Conservation (phyloP, 177 flowering plant genomes). For the Telopea speciosissima region DNA sequence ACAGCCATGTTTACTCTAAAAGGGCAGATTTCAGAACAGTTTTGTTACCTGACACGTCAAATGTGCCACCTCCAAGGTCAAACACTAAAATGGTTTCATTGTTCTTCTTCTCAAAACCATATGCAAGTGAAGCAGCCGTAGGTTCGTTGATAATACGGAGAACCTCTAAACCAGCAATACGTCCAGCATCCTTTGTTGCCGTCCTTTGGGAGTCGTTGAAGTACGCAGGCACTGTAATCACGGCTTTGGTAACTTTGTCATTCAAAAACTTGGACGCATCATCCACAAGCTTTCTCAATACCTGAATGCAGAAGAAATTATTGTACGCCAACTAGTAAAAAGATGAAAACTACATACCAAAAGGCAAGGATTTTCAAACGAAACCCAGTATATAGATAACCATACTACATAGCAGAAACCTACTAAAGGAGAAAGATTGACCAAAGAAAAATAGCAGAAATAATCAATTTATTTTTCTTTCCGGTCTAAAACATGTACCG, state of each 20-base stretch:
- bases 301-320: background rate
- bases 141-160: background rate
- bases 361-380: background rate
- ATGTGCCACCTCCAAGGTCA: background rate
- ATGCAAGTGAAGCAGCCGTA: conserved; percentile 3
- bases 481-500: no score
- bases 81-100: background rate
- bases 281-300: background rate
- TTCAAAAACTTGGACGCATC: background rate
- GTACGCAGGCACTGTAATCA: background rate
- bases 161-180: background rate
- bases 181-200: background rate
- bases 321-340: no score
- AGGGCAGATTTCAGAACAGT: background rate
- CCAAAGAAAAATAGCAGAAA: no score
- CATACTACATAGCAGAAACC: no score
- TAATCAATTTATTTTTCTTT: no score
- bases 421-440: no score
- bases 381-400: no score
- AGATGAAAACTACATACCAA: background rate
- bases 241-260: background rate
- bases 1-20: no score
- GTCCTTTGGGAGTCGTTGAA: background rate
- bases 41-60: background rate
- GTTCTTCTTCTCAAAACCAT: background rate